Conservation (phyloP, 2,329 filamentous ascomycete genomes). For the Furcasterigmium sp. region DNA sequence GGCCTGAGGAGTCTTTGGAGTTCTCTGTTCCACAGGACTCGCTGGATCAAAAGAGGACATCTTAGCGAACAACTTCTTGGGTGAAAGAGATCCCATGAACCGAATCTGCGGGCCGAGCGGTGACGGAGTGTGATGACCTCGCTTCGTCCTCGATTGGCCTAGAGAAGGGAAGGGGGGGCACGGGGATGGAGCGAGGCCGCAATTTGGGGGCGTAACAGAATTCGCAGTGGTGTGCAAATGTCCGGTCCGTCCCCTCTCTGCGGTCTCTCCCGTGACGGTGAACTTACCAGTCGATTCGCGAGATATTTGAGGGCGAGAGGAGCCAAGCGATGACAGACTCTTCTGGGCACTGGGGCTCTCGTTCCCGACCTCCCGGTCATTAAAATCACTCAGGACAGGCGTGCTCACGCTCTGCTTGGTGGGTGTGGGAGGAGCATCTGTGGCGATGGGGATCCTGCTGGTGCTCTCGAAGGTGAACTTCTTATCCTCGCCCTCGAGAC, state of each 20-base stretch:
- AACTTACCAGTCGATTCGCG: conserved; percentile 42
- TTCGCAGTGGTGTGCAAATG: conserved; percentile 8
- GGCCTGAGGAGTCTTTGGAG: conserved; percentile 77
- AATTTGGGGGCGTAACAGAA: conserved; percentile 24
- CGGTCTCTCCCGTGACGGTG: conserved; percentile 13
- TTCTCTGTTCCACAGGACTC: conserved; percentile 55
- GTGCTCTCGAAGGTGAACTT: conserved; percentile 45
- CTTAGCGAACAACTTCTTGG: conserved; percentile 47
- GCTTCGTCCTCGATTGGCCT: conserved; percentile 20
- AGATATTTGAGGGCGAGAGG: conserved; percentile 29
- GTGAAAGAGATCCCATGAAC: conserved; percentile 19
- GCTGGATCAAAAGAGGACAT: conserved; percentile 45
- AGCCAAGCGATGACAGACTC: conserved; percentile 34
- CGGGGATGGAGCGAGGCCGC: conserved; percentile 24
- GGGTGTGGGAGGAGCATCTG: conserved; percentile 84
- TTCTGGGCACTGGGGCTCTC: conserved; percentile 45
- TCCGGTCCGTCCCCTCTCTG: background rate
- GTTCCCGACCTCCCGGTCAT: conserved; percentile 29
- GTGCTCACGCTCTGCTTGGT: conserved; percentile 62
- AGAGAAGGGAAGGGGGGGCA: conserved; percentile 33
- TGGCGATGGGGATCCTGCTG: conserved; percentile 35
- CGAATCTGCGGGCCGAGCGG: conserved; percentile 23
- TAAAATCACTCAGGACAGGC: conserved; percentile 33
- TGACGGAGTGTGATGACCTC: conserved; percentile 26
- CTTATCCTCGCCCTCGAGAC: conserved; percentile 72